Percentiles rank a stretch among this genome's conserved stretches.
Conservation (phyloP, 225 moss, liverwort and hornwort species). For the Polytrichum formosum region DNA sequence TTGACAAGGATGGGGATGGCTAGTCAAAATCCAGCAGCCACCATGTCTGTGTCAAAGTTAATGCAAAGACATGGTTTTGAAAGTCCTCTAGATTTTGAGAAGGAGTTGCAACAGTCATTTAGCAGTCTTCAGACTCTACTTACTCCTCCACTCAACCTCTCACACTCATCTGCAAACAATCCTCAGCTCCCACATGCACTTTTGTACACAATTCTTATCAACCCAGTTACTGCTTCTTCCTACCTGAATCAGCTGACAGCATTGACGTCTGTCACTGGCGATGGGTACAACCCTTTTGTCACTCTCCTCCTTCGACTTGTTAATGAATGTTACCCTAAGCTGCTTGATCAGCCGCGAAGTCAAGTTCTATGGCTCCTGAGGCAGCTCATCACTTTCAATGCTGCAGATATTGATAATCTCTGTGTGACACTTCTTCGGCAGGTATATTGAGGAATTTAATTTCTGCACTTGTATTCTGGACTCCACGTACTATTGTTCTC, state of each 20-base stretch:
- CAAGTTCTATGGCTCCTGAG: conserved; percentile 91
- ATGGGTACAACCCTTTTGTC: conserved; percentile 90
- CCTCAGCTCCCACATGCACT: conserved; percentile 89
- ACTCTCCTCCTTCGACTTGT: conserved; percentile 73
- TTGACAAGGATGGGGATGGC: conserved; percentile 45
- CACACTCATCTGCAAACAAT: conserved; percentile 67
- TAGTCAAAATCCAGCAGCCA: conserved; percentile 41
- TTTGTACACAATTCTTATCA: conserved; percentile 75
- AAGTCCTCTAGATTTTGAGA: conserved; percentile 78
- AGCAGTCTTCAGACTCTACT: conserved; percentile 65
- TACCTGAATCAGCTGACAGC: conserved; percentile 86
- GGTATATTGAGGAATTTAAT: conserved; percentile 18
- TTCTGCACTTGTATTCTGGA: not conserved
- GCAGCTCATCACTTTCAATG: conserved; percentile 80
- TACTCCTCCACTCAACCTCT: conserved; percentile 74
- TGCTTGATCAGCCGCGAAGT: conserved; percentile 76
- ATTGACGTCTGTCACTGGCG: conserved; percentile 78
- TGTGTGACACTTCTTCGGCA: conserved; percentile 74
- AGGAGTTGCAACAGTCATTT: conserved; percentile 73
- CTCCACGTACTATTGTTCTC: too few species aligned
- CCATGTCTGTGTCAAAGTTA: conserved; percentile 76
- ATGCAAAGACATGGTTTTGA: conserved; percentile 74
- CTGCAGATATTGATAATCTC: conserved; percentile 76
- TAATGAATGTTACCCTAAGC: conserved; percentile 88
- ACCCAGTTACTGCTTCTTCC: conserved; percentile 58